phyloP scores from a whole-genome alignment of 192 early-diverging fungal species.

The Rhizophlyctis rosea region DNA sequence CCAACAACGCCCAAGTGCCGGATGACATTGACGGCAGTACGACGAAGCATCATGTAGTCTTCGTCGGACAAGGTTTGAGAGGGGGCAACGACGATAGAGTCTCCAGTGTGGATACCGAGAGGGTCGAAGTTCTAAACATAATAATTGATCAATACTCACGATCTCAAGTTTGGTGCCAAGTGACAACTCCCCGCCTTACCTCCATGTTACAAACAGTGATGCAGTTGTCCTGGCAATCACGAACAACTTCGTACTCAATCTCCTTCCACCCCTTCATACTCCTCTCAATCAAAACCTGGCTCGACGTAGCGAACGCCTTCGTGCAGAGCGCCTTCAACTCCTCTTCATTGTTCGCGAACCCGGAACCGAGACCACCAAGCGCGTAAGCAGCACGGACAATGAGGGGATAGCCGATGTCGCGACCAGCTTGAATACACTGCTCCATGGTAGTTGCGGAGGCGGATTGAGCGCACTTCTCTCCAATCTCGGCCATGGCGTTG shows the following conservation, averaged over 20 bases:
- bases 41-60: conserved; percentile 98
- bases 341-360: conserved; percentile 88
- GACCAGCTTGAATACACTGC: conserved; percentile 84
- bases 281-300: conserved; percentile 92
- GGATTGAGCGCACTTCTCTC: conserved; percentile 89
- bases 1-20: conserved; percentile 97
- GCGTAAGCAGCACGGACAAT: conserved; percentile 96
- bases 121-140: conserved; percentile 88
- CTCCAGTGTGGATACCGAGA: conserved; percentile 98
- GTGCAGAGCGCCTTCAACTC: conserved; percentile 76
- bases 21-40: conserved; percentile 94
- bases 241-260: conserved; percentile 98
- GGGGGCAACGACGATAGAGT: conserved; percentile 97
- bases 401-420: conserved; percentile 89
- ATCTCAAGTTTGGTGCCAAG: too few species aligned
- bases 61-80: conserved; percentile 96
- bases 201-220: conserved; percentile 99
- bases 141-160: neutral
- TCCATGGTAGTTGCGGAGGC: conserved; percentile 74
- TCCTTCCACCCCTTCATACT: conserved; percentile 99
- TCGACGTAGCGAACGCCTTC: conserved; percentile 87
- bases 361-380: conserved; percentile 95
- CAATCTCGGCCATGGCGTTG: conserved; percentile 78
- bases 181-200: conserved; percentile 34
- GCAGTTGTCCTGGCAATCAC: conserved; percentile 93